Conservation (phyloP, 2,329 filamentous ascomycete species). For the Fusarium pilosicola region DNA sequence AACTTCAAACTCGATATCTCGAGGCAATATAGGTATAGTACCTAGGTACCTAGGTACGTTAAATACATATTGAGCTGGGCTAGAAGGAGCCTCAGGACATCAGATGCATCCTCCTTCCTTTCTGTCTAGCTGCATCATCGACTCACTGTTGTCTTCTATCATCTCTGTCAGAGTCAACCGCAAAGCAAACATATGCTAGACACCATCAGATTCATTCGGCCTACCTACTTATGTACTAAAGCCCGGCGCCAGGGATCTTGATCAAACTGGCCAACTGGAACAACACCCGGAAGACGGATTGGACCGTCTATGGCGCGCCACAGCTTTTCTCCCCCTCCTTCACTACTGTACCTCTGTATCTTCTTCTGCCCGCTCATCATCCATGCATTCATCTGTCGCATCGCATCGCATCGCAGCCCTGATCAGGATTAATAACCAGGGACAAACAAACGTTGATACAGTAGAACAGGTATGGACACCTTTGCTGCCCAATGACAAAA, state of each 20-base stretch:
- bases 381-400: conserved; percentile 24
- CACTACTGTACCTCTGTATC: conserved; percentile 2
- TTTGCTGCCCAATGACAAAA: conserved; percentile 52
- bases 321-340: conserved; percentile 11
- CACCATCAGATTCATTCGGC: conserved; percentile 23
- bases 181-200: conserved; percentile 2
- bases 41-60: not conserved
- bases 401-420: conserved; percentile 9
- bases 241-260: conserved; percentile 39
- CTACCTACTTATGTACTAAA: conserved; percentile 16
- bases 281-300: conserved; percentile 52
- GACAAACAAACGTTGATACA: conserved; percentile 12
- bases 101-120: conserved; percentile 10
- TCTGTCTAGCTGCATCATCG: conserved; percentile 8
- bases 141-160: conserved; percentile 7
- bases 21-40: not conserved
- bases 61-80: not conserved
- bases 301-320: conserved; percentile 43
- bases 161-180: not conserved
- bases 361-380: conserved; percentile 14
- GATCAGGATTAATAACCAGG: not conserved
- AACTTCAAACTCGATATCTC: not conserved
- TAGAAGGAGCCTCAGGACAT: conserved; percentile 18
- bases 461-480: conserved; percentile 25
- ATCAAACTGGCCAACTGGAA: conserved; percentile 57